Evolutionary conservation across 2,329 filamentous ascomycete genomes (phyloP), one percentile per base, ranked within the genome.

Genomic region (Diplodia seriata): DNA sequence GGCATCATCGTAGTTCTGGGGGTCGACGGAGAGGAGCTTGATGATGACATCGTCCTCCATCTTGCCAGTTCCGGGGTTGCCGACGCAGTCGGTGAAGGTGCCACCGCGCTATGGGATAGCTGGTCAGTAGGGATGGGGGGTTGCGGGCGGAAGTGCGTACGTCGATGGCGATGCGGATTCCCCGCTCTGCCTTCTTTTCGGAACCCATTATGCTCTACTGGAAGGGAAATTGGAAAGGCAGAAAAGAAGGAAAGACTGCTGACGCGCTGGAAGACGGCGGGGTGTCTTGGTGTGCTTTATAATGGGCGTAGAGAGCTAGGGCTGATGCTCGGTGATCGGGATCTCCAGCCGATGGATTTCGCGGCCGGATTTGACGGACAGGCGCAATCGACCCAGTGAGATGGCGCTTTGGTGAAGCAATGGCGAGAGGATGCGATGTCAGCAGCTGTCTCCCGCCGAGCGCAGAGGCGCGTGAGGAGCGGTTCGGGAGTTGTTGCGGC

Each of bases 71-170:
- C 86, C 88, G 5, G 91, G 87, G 74, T 94, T 94, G 71, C 92
- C 93, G 23, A 97, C 91, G 76, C 93, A 97, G 80, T 97, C 93
- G 49, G 93, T 97, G 77, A 97, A 97, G 33, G 93, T 97, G 68
- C 93, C 93, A 72, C 93, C 93, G 70, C 93, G 89, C 80, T 89
- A 77, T 72, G 73, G 2, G 9, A 23, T 6, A 3, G 40, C 59
- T 33, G 38, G 33, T 47, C 68, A 74, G 69, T 55, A 40, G 54
- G 18, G 29, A n/a, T 18, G 33, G 40, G 31, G 1, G 29, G 18
- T 49, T 54, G 33, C 15, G 43, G 59, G 51, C 56, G 57, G 55
- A 14, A 36, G 20, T 7, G 40, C 73, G 40, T 71, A 81, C 79
- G 67, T 85, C 83, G 70, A 93, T 93, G 72, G 91, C 90, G 72